Evolutionary conservation across 1,284 basidiomycete species (phyloP), one percentile per base, ranked within the genome.

Genomic region (Termitomyces sp.): DNA sequence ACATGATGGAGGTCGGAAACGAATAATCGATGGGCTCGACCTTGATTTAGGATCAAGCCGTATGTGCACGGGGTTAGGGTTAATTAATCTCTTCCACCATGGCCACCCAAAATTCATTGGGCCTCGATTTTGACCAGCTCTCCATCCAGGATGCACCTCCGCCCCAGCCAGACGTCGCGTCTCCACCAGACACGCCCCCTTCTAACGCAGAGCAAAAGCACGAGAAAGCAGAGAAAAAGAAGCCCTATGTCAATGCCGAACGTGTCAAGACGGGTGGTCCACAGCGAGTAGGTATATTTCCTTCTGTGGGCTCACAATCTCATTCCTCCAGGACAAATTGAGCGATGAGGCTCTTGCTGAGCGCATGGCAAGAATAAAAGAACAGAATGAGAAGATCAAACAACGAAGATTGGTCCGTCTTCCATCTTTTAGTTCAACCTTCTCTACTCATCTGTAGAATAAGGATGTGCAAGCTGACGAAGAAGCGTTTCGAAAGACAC

Each of bases 371-470:
- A 80, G 83, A 50, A 90, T 90, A 54, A 76, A 82, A 46, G 80
- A 87, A 62, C 84, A 90, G 69, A 91, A 91, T 63, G 86, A 88
- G 69, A 88, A 84, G 73, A 91, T 91, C 61, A 90, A 89, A 64
- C 85, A 87, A 65, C 77, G 88, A 55, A 76, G 85, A 65, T 62
- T 82, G 70, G 89, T 87, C 63, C 60, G 31, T 48, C 31, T 49
- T 36, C 36, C n/a, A 49, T 39, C 24, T 39, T 49, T 17, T 7
- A 26, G 26, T 19, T 17, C 12, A 30, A 15, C 17, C 8, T 28
- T n/a, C 13, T 15, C 34, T 26, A 30, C 17, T 49, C 36, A 49
- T 49, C 24, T 28, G 26, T 38, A 28, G 39, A 26, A 17, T 26
- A 49, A 88, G 87, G 84, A 88, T 61, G 85, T 91, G 12, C 76